Evolutionary conservation across 2,329 filamentous ascomycete genomes (phyloP).

Genomic region (Fusarium zealandicum): DNA sequence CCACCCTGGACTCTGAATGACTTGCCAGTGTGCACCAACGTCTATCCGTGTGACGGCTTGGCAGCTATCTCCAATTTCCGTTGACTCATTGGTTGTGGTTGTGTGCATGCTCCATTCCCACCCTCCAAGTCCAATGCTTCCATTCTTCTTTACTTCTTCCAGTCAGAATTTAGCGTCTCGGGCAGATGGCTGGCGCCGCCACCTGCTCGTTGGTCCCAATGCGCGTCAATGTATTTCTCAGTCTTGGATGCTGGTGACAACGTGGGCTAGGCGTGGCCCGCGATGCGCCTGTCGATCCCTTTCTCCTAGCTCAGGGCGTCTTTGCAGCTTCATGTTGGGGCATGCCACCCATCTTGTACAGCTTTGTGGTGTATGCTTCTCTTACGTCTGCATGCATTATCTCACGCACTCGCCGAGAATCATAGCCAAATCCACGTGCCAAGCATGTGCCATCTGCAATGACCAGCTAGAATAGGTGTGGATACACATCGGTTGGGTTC

Average conservation of each 20-base stretch:
- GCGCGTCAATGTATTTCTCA: not conserved
- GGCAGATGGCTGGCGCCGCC: constrained; percentile 32
- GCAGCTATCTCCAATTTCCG: constrained; percentile 2
- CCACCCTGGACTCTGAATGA: not conserved
- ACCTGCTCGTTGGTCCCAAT: not conserved
- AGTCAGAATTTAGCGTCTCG: constrained; percentile 5
- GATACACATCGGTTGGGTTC: not conserved
- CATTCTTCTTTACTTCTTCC: constrained; percentile 32
- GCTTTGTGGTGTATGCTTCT: not conserved
- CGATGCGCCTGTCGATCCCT: not conserved
- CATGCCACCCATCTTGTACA: not conserved
- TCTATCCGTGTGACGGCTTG: constrained; percentile 11
- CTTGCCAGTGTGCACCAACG: not conserved
- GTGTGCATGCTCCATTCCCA: not conserved
- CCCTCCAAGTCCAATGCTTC: constrained; percentile 6
- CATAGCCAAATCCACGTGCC: constrained; percentile 22
- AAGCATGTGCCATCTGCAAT: constrained; percentile 19
- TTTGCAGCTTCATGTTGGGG: constrained; percentile 2
- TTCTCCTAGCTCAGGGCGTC: not conserved
- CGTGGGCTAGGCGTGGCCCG: constrained; percentile 18
- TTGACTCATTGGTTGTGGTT: not conserved
- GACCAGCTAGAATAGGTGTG: not conserved
- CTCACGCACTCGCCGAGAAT: not conserved
- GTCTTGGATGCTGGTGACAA: constrained; percentile 7
- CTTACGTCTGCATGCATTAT: constrained; percentile 6